A percentile compares a stretch with the other conserved stretches of the same genome.
phyloP scores from a whole-genome alignment of 176 grass and related monocot species.

The Triticum timopheevii region DNA sequence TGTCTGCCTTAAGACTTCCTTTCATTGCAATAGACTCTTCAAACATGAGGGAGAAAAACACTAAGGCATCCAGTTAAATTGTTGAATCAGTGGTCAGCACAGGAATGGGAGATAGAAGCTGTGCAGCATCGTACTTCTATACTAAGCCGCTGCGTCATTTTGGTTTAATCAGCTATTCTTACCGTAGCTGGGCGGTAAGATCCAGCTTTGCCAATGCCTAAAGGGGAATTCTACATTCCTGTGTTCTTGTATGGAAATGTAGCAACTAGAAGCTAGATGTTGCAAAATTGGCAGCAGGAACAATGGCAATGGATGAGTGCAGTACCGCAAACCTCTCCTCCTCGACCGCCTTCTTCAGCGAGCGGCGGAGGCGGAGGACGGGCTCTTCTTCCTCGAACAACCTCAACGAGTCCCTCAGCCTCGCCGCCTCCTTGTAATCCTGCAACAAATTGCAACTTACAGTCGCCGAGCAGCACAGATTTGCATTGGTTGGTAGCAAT shows the following conservation, averaged over 20 bases:
- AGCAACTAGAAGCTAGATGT: not conserved
- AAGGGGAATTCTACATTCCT: not conserved
- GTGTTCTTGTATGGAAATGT: not conserved
- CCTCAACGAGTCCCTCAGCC: constrained; percentile 68
- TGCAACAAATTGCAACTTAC: constrained; percentile 25
- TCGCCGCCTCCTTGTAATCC: constrained; percentile 85
- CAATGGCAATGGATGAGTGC: not conserved
- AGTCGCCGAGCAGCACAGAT: not conserved
- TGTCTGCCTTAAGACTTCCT: not conserved
- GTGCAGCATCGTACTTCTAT: not conserved
- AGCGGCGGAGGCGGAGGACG: constrained; percentile 49
- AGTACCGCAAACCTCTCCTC: constrained; percentile 77
- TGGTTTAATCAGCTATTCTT: not conserved
- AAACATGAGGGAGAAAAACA: constrained; percentile 1
- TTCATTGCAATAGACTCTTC: not conserved
- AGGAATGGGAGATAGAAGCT: not conserved
- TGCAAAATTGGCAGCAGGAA: not conserved
- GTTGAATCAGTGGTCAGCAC: not conserved
- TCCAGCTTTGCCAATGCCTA: not conserved
- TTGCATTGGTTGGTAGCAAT: not conserved
- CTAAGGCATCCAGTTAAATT: not conserved
- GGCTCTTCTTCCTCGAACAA: constrained; percentile 77
- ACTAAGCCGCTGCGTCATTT: not conserved
- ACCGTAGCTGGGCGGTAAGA: not conserved
- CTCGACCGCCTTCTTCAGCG: constrained; percentile 54